Base-by-base conservation (phyloP, 208 protist genomes). In the Perkinsela sp. region DNA sequence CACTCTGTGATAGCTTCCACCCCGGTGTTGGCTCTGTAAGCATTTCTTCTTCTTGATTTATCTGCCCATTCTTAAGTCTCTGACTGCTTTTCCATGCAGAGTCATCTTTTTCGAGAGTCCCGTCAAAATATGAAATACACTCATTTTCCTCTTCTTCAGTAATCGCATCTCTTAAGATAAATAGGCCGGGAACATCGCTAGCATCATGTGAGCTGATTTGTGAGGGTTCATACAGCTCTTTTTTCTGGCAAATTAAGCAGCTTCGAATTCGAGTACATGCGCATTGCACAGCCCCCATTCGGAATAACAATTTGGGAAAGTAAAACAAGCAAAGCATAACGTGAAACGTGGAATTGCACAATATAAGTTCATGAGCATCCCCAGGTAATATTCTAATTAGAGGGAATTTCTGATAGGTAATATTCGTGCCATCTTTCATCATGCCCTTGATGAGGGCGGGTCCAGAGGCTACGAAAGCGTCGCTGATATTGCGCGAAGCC, bases 1-100 rank as follows among this genome's bases (percentile, higher is more conserved):
- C 86, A 73, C 86, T 92, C 40, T 89, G 86, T 30, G 86, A 92
- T 30, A 74, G 70, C 69, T 83, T 85, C 86, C 86, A 92, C 0
- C 31, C 13, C 15, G 76, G 71, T 75, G 86, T 83, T 0, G 80
- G 77, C 2, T 2, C 28, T 22, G 67, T 16, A 28, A 6, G 28
- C 13, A 31, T 32, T 2, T 22, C 30, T 31, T 6, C 67, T 16
- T 68, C 15, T 28, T 6, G 29, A 28, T 29, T 22, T 16, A 68
- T 28, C 13, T 32, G 16, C 48, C 16, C 48, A n/a, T 57, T 57
- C 6, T 6, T n/a, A 57, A 57, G 22, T 22, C 6, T n/a, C 22
- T 22, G 40, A 22, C 6, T 6, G 6, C 40, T 6, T n/a, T 22
- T 6, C 40, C 40, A 6, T 68, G 67, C 67, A 68, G 28, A 29